Conservation (phyloP, 331 rosid genomes). For the Acacia pycnantha region DNA sequence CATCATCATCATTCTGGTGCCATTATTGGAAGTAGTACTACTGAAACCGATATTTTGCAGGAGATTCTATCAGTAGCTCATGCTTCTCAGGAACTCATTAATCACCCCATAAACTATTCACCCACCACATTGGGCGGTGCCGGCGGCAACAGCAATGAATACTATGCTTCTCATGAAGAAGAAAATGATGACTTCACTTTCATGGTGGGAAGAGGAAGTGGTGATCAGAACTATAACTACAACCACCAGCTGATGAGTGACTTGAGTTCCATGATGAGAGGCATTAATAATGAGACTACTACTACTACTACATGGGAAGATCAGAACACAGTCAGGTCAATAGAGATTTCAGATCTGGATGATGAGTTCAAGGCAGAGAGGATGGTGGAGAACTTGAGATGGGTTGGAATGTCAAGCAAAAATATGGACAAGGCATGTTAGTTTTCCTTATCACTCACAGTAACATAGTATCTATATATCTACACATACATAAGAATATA, state of each 20-base stretch:
- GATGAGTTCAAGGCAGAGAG: conserved; percentile 56
- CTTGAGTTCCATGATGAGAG: conserved; percentile 41
- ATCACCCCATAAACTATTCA: conserved; percentile 45
- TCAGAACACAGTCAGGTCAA: conserved; percentile 36
- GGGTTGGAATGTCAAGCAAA: conserved; percentile 84
- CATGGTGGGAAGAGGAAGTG: conserved; percentile 46
- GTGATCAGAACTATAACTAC: conserved; percentile 1
- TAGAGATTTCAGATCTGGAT: conserved; percentile 60
- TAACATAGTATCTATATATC: neutral
- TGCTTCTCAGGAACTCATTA: conserved; percentile 69
- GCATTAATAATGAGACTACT: conserved; percentile 30
- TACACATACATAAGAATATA: no score
- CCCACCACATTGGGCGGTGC: conserved; percentile 42
- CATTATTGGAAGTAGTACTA: conserved; percentile 32
- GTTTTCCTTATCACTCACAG: neutral
- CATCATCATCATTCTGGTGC: conserved; percentile 15
- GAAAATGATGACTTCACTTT: conserved; percentile 58
- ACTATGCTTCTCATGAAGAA: conserved; percentile 29
- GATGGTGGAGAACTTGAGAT: conserved; percentile 69
- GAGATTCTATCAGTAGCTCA: conserved; percentile 94
- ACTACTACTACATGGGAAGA: conserved; percentile 53
- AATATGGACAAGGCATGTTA: conserved; percentile 60
- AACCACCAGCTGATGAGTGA: conserved; percentile 39
- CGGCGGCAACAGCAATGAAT: conserved; percentile 11
- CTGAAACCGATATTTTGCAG: conserved; percentile 66